Base-by-base conservation (phyloP, 805 yeast genomes). In the Saccharomycopsis fibuligera region DNA sequence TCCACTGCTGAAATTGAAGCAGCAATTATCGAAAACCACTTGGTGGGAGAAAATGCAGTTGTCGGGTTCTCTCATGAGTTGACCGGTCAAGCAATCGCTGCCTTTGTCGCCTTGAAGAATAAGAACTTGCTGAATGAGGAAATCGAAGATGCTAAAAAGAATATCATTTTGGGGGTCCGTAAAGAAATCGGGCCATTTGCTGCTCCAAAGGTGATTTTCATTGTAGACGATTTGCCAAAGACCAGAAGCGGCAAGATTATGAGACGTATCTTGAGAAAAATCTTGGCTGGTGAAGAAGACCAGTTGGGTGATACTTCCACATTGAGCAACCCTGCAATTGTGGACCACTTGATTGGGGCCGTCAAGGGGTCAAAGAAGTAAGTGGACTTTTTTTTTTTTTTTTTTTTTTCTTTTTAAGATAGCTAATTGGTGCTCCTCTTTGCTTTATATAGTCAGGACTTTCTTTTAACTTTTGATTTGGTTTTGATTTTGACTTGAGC, bases 1-100 rank as follows among this genome's bases (percentile, higher is more conserved):
- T 84, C 93, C n/a, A 86, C 95, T 42, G 88, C 95, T 33, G 95
- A 86, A 67, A 85, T 86, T 57, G 95, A 86, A 68, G 86, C 90
- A 42, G 89, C 91, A 5, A 69, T 86, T 54, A 73, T 83, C 56
- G 91, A 84, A 65, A 85, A 83, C 65, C 66, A 72, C 22, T 68
- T 74, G 42, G 89, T 86, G 45, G 78, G 83, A 38, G 95, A 85
- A 66, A 73, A 83, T 59, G 95, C 95, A 5, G 95, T 85, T 48
- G 89, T 86, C 57, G 95, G 95, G 46, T 79, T 80, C 66, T 76
- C 78, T 52, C 91, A 86, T 64, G 91, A 85, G 59, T 72, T 86
- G 65, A 86, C 95, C 29, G 95, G 95, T 47, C 87, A 85, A 65
- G 89, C 93, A 3, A 90, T 86, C 48, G 83, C 85, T 47, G 90